phyloP scores from a whole-genome alignment of 371 early-diverging fungal genomes.

The Zancudomyces culisetae region DNA sequence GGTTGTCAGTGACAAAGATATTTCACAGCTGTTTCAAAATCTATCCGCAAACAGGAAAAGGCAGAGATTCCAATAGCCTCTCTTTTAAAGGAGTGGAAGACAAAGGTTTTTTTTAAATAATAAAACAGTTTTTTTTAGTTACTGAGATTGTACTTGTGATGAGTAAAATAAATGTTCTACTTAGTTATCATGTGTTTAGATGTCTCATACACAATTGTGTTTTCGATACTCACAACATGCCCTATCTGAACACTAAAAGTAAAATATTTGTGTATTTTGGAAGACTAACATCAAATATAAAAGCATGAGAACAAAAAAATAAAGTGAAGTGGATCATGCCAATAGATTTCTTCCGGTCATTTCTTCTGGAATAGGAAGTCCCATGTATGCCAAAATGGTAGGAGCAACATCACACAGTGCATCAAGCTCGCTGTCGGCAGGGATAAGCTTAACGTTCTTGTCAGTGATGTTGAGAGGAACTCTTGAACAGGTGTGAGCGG shows the following conservation, averaged over 20 bases:
- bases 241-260: too few species aligned
- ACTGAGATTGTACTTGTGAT: too few species aligned
- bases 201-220: too few species aligned
- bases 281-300: too few species aligned
- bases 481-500: constrained; percentile 82
- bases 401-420: constrained; percentile 97
- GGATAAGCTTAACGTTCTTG: constrained; percentile 25
- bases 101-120: background rate
- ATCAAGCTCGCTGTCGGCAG: constrained; percentile 25
- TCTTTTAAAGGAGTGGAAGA: background rate
- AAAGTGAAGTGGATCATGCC: constrained; percentile 2
- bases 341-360: constrained; percentile 77
- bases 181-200: too few species aligned
- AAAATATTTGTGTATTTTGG: too few species aligned
- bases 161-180: too few species aligned
- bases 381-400: constrained; percentile 87
- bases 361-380: constrained; percentile 75
- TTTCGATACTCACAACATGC: too few species aligned
- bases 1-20: constrained; percentile 53
- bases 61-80: background rate
- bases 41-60: background rate
- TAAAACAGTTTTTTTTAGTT: background rate
- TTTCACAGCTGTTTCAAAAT: constrained; percentile 44
- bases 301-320: too few species aligned
- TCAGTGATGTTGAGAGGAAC: constrained; percentile 89